Percentiles rank a stretch among this genome's conserved stretches.
Evolutionary conservation across 441 rosid genomes (phyloP).

Genomic region (Syzygium syzygioides): DNA sequence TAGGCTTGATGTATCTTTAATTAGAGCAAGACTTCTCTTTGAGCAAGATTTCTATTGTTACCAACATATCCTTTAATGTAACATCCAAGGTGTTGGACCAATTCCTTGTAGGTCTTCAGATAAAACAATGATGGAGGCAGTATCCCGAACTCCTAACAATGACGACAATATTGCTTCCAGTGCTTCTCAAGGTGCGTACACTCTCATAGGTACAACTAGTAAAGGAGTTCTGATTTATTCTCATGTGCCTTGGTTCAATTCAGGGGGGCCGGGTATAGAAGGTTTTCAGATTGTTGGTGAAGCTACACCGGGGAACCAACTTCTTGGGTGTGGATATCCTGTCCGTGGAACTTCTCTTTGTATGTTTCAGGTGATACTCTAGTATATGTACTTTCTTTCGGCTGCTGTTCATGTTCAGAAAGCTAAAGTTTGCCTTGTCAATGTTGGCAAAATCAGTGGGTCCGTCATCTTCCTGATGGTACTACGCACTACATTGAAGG

Average conservation of each 20-base stretch:
- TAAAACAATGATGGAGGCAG: slow-evolving; percentile 12
- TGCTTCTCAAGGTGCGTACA: slow-evolving; percentile 39
- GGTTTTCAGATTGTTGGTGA: slow-evolving; percentile 91
- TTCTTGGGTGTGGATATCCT: slow-evolving; percentile 93
- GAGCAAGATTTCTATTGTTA: not conserved
- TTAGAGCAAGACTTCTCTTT: not conserved
- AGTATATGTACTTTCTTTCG: not conserved
- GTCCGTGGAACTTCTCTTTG: slow-evolving; percentile 94
- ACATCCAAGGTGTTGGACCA: slow-evolving; percentile 22
- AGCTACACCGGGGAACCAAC: slow-evolving; percentile 85
- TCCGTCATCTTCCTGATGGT: slow-evolving; percentile 96
- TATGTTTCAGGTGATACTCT: slow-evolving; percentile 77
- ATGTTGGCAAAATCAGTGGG: slow-evolving; percentile 51
- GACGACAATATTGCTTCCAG: slow-evolving; percentile 31
- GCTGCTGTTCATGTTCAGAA: not conserved
- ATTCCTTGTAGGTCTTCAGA: slow-evolving; percentile 22
- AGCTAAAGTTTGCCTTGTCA: not conserved
- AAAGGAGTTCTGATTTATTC: slow-evolving; percentile 8
- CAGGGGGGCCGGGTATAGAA: slow-evolving; percentile 90
- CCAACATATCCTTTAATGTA: slow-evolving; percentile 8
- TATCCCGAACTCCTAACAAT: slow-evolving; percentile 17
- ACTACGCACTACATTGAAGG: slow-evolving; percentile 96
- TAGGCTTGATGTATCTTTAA: not conserved
- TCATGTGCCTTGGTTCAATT: slow-evolving; percentile 22
- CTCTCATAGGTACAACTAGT: slow-evolving; percentile 7